phyloP scores from a whole-genome alignment of 2,329 filamentous ascomycete species.

The Ceratocystis eucalypticola region DNA sequence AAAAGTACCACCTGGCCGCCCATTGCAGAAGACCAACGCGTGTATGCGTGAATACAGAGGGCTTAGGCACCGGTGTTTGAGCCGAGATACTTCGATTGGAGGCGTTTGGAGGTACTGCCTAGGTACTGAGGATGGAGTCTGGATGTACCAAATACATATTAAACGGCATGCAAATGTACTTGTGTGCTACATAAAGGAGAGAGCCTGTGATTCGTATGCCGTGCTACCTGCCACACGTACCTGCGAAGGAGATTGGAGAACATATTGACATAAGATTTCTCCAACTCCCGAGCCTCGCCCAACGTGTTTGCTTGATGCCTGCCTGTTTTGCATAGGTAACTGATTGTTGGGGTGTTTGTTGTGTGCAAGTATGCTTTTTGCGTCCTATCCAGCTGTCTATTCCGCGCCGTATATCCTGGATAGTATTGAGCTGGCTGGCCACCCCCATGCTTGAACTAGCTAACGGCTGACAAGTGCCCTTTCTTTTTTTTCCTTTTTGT shows the following conservation, averaged over 20 bases:
- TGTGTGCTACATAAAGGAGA: neutral
- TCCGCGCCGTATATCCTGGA: neutral
- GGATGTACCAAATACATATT: neutral
- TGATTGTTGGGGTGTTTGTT: neutral
- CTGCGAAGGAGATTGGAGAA: neutral
- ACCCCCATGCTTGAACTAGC: neutral
- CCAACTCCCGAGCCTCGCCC: neutral
- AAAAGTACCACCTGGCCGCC: neutral
- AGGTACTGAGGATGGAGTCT: neutral
- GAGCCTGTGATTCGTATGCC: neutral
- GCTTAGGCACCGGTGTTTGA: no score
- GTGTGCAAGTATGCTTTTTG: neutral
- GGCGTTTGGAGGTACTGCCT: neutral
- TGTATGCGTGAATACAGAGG: no score
- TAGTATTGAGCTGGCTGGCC: neutral
- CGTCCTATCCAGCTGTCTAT: neutral
- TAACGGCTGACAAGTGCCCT: neutral
- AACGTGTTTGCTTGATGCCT: neutral
- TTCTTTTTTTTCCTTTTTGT: neutral
- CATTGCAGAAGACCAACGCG: neutral
- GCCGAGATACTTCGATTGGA: neutral
- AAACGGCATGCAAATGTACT: neutral
- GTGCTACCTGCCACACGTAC: neutral
- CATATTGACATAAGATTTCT: neutral
- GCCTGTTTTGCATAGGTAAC: no score